Evolutionary conservation across 1,139 yeast species (phyloP), one percentile per base, ranked within the genome.

Genomic region (Saccharomyces hybrid): DNA sequence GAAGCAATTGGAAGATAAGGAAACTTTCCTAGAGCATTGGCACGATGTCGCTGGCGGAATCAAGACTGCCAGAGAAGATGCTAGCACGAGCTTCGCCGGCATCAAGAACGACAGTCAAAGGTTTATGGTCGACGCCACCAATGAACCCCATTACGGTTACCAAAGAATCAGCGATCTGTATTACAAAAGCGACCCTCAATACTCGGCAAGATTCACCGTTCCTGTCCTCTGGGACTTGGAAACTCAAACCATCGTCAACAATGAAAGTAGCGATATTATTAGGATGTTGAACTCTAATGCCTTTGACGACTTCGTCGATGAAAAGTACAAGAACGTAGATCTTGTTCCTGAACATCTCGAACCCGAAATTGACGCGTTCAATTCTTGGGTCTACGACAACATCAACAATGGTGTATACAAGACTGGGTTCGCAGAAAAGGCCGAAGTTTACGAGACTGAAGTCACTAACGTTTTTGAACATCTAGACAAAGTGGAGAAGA

Each of bases 361-460:
- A 58, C 54, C 69, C 0, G 70, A 82, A 60, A 88, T 91, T 64
- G 96, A 91, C 63, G 89, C 81, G 54, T 67, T 88, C 62, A 90
- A 91, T 67, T 78, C 75, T n/a, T 87, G 96, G 95, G 79, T 88
- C 50, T 91, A 91, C 70, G 86, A 86, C 66, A 81, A 78, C 63
- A 86, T 93, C 70, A 91, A 90, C 76, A 90, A 89, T 69, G 98
- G 97, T 46, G 98, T 93, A 34, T 93, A 93, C 77, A 93, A 90
- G 74, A 62, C 95, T 2, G 98, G 98, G 0, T 93, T 91, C 72
- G 90, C 97, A 5, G 83, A 91, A 25, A 79, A 79, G 55, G 95
- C 89, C 68, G 90, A 84, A 57, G 89, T 86, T 26, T 93, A 93
- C 68, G 95, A 87, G 60, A 74, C 74, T 57, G 88, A 87, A 62